phyloP scores from a whole-genome alignment of 768 basidiomycete species.

The Agaricus blazei region DNA sequence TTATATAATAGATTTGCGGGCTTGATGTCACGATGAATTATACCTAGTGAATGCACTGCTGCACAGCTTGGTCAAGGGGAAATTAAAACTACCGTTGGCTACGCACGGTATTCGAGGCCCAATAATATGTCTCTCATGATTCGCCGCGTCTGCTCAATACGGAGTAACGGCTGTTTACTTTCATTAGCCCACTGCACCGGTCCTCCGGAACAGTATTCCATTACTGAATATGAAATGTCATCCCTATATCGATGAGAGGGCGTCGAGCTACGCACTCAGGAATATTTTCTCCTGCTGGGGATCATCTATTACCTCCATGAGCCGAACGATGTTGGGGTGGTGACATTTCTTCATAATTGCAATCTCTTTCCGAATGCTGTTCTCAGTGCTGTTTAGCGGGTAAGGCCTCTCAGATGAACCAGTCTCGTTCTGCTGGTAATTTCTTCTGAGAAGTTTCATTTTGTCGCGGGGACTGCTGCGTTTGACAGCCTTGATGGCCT shows the following conservation, averaged over 20 bases:
- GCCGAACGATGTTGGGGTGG: constrained; percentile 72
- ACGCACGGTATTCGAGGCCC: constrained; percentile 38
- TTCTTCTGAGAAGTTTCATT: constrained; percentile 48
- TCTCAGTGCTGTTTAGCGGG: constrained; percentile 54
- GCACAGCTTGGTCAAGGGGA: neutral
- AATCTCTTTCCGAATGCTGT: constrained; percentile 80
- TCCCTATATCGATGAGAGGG: neutral
- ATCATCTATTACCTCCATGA: constrained; percentile 91
- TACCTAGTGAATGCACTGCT: constrained; percentile 39
- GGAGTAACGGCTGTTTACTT: constrained; percentile 26
- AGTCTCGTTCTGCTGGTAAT: constrained; percentile 24
- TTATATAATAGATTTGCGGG: constrained; percentile 81
- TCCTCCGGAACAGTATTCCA: constrained; percentile 40
- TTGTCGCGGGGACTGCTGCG: constrained; percentile 63
- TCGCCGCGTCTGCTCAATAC: constrained; percentile 31
- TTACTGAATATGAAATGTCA: constrained; percentile 19
- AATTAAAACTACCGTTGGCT: constrained; percentile 9
- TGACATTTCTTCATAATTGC: constrained; percentile 88
- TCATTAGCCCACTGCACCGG: constrained; percentile 32
- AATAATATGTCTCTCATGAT: constrained; percentile 37
- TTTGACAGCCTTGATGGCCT: constrained; percentile 72
- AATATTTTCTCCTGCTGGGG: constrained; percentile 76
- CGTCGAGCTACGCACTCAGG: constrained; percentile 52
- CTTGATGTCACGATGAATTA: constrained; percentile 89
- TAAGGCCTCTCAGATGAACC: constrained; percentile 15